Base-by-base conservation (phyloP, 495 filamentous ascomycete species). In the Immersiella caudata region DNA sequence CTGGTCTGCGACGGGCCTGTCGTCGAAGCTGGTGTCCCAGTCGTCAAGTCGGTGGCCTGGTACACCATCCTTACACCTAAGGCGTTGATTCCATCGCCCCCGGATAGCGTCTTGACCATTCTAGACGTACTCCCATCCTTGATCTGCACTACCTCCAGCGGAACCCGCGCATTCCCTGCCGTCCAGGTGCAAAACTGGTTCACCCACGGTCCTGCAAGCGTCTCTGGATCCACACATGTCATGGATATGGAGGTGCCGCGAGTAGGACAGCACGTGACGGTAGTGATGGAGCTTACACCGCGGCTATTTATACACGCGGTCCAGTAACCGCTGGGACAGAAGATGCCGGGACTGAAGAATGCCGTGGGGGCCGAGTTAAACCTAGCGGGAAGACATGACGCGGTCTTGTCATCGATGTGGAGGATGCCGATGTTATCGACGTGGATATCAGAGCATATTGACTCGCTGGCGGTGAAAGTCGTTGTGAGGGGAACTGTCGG, bases 331-430 rank as follows among this genome's bases (percentile, higher is more conserved):
- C 52, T 54, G 0, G 74, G 74, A 62, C 74, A 76, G 1, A 60
- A 24, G 22, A 75, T 35, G 21, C 74, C 74, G 1, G 74, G 74
- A 5, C 73, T 75, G 64, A 73, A 76, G 64, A 68, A 73, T 11
- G 71, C 62, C 21, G 58, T 67, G 14, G 66, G 60, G 21, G 63
- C 60, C 14, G 58, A 61, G 20, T 50, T 35, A 55, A 73, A 76
- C 2, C 73, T 66, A 2, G 65, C 57, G 11, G 73, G 73, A 8
- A 75, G 56, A 56, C 73, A 76, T 46, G 40, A 46, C 8, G 60
- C 62, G 1, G 56, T 50, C 18, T 68, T 26, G 16, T 68, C 52
- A 35, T 76, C 69, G 21, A 75, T 65, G 25, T 73, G 46, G 46
- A 59, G 64, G 26, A 69, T 52, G 25, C 60, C 56, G 22, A 18